Evolutionary conservation across 2,329 filamentous ascomycete species (phyloP), one percentile per base, ranked within the genome.

Genomic region (Grosmannia clavigera): DNA sequence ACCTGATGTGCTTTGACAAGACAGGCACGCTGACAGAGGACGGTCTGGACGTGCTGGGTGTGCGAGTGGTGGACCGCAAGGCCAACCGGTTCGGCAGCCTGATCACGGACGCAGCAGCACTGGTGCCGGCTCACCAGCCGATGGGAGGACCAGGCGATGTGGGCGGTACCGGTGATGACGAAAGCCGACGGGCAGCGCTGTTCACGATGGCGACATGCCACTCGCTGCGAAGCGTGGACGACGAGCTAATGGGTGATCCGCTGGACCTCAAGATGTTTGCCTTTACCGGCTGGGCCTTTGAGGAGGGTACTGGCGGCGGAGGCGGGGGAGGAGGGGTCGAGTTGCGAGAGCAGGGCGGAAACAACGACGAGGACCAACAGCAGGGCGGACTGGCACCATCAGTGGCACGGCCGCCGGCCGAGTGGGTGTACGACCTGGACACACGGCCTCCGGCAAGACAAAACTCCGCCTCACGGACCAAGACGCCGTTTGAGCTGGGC

Each of bases 151-250:
- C 35, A 27, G 3, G 43, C 55, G 1, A 25, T 22, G 5, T 33
- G 29, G 16, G 35, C 19, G 12, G 29, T 29, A 2, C 22, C 48
- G 3, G 66, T 65, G 5, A 65, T 0, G 70, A 70, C 6, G 70
- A 72, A 50, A 62, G 68, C 1, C 71, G 73, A 11, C 76, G 74
- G 33, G 88, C 88, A 7, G 88, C 88, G 14, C 76, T 97, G 3
- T 92, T 94, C 69, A 92, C 91, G 0, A 99, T 99, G 94, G 91
- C 94, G 10, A 99, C 94, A 0, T 99, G 94, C 61, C 94, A 99
- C 71, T 95, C 92, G 0, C 78, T 99, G 10, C 84, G 92, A 55
- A 82, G 87, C 12, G 86, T 99, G 19, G 92, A 97, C 63, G 87
- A 83, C 55, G 91, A 96, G 69, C 81, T 97, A 50, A 81, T 99